Evolutionary conservation across 768 basidiomycete genomes (phyloP), one percentile per base, ranked within the genome.

Genomic region (Phaeotremella skinneri): DNA sequence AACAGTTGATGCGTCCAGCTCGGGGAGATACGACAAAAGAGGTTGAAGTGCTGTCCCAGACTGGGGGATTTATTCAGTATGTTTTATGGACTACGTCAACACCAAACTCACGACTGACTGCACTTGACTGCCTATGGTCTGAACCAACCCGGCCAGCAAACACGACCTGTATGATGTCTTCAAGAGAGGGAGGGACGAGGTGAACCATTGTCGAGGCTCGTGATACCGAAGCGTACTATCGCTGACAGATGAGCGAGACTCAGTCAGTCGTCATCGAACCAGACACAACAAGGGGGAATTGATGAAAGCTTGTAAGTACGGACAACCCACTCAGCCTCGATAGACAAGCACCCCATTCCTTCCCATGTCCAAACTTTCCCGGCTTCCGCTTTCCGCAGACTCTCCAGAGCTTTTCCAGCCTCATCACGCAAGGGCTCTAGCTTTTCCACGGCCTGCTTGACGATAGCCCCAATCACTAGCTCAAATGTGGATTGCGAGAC

Each of bases 371-470:
- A 70, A 27, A 39, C 23, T 31, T 52, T 43, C 2, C 37, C 59
- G 2, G 30, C 53, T 20, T 34, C 23, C 23, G 56, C 51, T 21
- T 47, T 23, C 31, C 64, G 48, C 41, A 65, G 16, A 16, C 29
- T 43, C 13, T 30, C 31, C 21, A 60, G 55, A 6, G 64, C 55
- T 20, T 37, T 23, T 1, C 61, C 90, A 7, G 90, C 88, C 50
- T 83, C 85, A 58, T 87, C 88, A 45, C 94, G 83, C 49, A 97
- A 89, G 69, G 87, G 91, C 73, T 96, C 92, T 17, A 98, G 82
- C 67, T 91, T 82, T 76, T 97, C 94, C 27, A 89, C 85, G 3
- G 89, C 88, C 71, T 93, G 91, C 78, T 91, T 94, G 56, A 93
- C 80, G 47, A 92, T 82, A 0, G 85, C 85, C 14, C 81, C 82